phyloP scores from a whole-genome alignment of 108 stramenopile species.

The Discostella stelligeroides region DNA sequence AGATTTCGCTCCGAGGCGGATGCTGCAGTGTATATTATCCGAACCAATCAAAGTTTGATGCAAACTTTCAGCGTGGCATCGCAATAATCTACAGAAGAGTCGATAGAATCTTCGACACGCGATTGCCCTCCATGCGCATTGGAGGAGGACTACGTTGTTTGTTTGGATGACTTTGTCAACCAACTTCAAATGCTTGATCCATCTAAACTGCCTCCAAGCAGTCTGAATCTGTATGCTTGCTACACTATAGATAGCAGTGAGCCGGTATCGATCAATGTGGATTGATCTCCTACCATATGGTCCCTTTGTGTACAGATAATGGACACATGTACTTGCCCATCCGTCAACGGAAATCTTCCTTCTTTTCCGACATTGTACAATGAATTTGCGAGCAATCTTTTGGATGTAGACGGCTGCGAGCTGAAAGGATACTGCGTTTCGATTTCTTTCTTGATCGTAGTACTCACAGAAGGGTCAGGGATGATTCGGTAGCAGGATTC shows the following conservation, averaged over 20 bases:
- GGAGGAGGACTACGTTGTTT: conserved; percentile 11
- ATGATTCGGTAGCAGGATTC: too few relatives aligned
- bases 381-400: conserved; percentile 12
- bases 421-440: background rate
- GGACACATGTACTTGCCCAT: conserved; percentile 24
- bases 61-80: background rate
- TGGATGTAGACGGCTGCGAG: conserved; percentile 25
- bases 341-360: conserved; percentile 6
- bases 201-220: conserved; percentile 23
- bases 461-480: background rate
- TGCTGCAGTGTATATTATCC: background rate
- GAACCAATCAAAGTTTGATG: background rate
- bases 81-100: background rate
- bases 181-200: conserved; percentile 10
- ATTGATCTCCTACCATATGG: conserved; percentile 25
- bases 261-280: background rate
- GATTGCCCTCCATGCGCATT: conserved; percentile 20
- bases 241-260: background rate
- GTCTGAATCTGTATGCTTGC: conserved; percentile 20
- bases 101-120: conserved; percentile 19
- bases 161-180: background rate
- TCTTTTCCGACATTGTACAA: conserved; percentile 12
- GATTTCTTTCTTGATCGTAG: background rate
- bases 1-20: conserved; percentile 1
- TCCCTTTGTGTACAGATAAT: conserved; percentile 28